These are phyloP conservation scores for Caloboletus firmus DNA, from an alignment of 1,284 basidiomycete genomes.

Conservation along the genomic window DNA sequence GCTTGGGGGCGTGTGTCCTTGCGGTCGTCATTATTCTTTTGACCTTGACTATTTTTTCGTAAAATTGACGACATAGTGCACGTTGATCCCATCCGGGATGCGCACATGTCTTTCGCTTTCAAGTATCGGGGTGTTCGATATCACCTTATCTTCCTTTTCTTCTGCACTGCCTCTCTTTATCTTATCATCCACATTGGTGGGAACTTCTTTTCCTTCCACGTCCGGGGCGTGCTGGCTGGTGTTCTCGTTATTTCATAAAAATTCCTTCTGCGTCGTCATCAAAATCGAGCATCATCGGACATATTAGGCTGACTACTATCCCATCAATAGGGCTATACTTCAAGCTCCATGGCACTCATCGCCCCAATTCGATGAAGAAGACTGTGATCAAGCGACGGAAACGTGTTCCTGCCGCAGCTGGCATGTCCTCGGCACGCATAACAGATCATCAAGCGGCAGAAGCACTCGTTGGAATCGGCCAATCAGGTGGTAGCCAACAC, in stretches of 20 bases:
- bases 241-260: slow-evolving; percentile 2
- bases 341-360: slow-evolving; percentile 95
- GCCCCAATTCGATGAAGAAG: slow-evolving; percentile 98
- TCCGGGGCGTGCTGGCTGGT: neutral
- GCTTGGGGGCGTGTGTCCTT: slow-evolving; percentile 25
- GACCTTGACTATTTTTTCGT: slow-evolving; percentile 23
- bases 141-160: slow-evolving; percentile 26
- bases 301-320: slow-evolving; percentile 24
- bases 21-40: slow-evolving; percentile 18
- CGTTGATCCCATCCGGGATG: slow-evolving; percentile 26
- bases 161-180: slow-evolving; percentile 14
- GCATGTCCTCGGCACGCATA: slow-evolving; percentile 54
- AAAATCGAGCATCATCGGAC: slow-evolving; percentile 4
- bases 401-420: slow-evolving; percentile 79
- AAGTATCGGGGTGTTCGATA: slow-evolving; percentile 10
- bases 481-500: slow-evolving; percentile 45
- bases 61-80: slow-evolving; percentile 20
- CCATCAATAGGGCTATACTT: slow-evolving; percentile 81
- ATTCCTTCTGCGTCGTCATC: slow-evolving; percentile 3
- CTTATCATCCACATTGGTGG: slow-evolving; percentile 24
- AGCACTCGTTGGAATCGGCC: slow-evolving; percentile 75
- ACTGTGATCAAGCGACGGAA: slow-evolving; percentile 98
- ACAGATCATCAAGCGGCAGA: slow-evolving; percentile 82
- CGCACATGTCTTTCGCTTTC: slow-evolving; percentile 23
- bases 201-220: slow-evolving; percentile 6